These are phyloP conservation scores for Allium fistulosum DNA, from an alignment of 106 monocot genomes.

Conservation along the genomic window DNA sequence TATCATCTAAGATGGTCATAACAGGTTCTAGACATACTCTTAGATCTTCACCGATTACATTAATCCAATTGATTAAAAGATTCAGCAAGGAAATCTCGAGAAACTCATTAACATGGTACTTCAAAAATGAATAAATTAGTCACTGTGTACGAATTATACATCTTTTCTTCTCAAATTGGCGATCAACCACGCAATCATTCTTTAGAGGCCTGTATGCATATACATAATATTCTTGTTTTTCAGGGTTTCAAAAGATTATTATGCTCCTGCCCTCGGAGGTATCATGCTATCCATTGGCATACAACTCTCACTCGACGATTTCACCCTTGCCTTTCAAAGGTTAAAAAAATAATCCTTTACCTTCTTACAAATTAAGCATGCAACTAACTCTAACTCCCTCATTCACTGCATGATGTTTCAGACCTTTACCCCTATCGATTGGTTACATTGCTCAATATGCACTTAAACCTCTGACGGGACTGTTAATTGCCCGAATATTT, in stretches of 20 bases:
- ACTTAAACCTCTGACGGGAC: conserved; percentile 80
- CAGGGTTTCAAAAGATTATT: conserved; percentile 96
- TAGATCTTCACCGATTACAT: too few relatives aligned
- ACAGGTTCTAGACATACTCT: too few relatives aligned
- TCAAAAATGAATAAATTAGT: too few relatives aligned
- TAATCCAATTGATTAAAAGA: too few relatives aligned
- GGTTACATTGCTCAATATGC: conserved; percentile 90
- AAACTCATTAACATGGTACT: too few relatives aligned
- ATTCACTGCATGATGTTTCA: conserved; percentile 22
- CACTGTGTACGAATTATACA: too few relatives aligned
- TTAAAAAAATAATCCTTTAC: conserved; percentile 11
- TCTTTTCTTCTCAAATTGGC: too few relatives aligned
- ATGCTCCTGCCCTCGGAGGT: conserved; percentile 96
- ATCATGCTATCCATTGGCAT: conserved; percentile 99
- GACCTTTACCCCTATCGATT: conserved; percentile 73
- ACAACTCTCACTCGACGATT: conserved; percentile 83
- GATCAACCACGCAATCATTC: too few relatives aligned
- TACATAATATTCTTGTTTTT: conserved; percentile 3
- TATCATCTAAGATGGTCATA: too few relatives aligned
- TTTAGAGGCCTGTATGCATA: too few relatives aligned
- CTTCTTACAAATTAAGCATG: conserved; percentile 5
- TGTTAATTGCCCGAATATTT: conserved; percentile 72
- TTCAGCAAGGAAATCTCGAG: too few relatives aligned
- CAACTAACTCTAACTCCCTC: conserved; percentile 1
- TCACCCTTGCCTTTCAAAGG: conserved; percentile 87